Percentiles rank a stretch among this genome's conserved stretches.
Evolutionary conservation across 768 basidiomycete genomes (phyloP).

Genomic region (Pisolithus tinctorius): DNA sequence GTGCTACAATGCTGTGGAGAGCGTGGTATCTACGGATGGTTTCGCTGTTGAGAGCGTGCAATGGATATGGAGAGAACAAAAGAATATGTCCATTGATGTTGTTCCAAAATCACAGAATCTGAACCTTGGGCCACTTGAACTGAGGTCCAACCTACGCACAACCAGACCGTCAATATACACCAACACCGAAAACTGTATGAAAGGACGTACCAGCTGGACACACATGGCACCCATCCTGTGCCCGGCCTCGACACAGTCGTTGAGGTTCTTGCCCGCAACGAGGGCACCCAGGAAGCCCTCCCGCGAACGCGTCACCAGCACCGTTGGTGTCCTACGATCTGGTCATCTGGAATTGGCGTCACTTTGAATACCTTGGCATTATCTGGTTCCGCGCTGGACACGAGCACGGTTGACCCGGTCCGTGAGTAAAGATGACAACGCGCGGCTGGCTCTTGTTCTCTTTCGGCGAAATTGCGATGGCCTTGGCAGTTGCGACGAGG

Average conservation of each 20-base stretch:
- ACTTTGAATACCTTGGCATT: slow-evolving; percentile 55
- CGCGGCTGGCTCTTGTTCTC: slow-evolving; percentile 70
- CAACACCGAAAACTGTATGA: not conserved
- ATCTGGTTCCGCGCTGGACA: slow-evolving; percentile 50
- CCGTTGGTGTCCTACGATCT: slow-evolving; percentile 97
- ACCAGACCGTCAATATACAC: not conserved
- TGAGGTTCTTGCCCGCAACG: slow-evolving; percentile 68
- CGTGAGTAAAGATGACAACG: slow-evolving; percentile 87
- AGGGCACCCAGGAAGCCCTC: slow-evolving; percentile 89
- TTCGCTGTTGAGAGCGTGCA: slow-evolving; percentile 35
- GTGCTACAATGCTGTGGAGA: slow-evolving; percentile 32
- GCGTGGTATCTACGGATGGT: slow-evolving; percentile 22
- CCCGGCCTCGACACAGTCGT: slow-evolving; percentile 75
- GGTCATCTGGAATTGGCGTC: slow-evolving; percentile 42
- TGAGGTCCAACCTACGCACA: slow-evolving; percentile 44
- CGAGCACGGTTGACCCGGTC: slow-evolving; percentile 71
- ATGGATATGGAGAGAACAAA: slow-evolving; percentile 5
- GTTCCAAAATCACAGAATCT: slow-evolving; percentile 28
- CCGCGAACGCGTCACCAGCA: slow-evolving; percentile 96
- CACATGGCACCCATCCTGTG: slow-evolving; percentile 84
- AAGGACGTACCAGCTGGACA: slow-evolving; percentile 61
- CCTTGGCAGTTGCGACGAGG: slow-evolving; percentile 60
- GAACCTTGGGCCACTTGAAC: slow-evolving; percentile 51
- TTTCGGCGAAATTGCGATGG: slow-evolving; percentile 73
- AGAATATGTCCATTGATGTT: not conserved